Conservation (phyloP, 1,284 basidiomycete species). For the Fomitopsis pinicola region DNA sequence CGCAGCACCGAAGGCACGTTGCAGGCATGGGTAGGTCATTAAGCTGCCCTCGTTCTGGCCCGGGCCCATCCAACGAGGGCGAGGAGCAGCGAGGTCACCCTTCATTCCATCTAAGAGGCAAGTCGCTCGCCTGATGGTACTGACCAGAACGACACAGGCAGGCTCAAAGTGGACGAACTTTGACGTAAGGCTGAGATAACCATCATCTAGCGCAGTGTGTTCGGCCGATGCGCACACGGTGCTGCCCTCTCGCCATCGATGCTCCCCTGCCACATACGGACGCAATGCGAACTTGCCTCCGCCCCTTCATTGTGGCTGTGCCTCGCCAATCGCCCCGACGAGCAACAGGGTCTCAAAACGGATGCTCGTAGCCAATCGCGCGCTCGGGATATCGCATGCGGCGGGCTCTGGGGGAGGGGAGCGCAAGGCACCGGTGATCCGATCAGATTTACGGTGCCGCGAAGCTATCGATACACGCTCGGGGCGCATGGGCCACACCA, state of each 20-base stretch:
- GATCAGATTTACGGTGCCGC: slow-evolving; percentile 1
- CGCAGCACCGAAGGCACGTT: not conserved
- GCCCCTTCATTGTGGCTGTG: not conserved
- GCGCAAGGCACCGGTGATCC: not conserved
- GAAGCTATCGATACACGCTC: not conserved
- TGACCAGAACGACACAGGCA: not conserved
- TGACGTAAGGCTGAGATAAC: slow-evolving; percentile 1
- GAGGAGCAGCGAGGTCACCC: not conserved
- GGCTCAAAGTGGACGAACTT: not conserved
- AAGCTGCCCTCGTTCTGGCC: not conserved
- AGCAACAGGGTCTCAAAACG: not conserved
- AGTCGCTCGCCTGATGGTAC: not conserved
- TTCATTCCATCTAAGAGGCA: not conserved
- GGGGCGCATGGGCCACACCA: not conserved
- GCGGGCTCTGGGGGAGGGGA: not conserved
- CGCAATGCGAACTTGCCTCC: not conserved
- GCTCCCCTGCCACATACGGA: not conserved
- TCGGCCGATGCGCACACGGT: not conserved
- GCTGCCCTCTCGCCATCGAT: not conserved
- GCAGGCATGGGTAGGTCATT: not conserved
- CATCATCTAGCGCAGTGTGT: not conserved
- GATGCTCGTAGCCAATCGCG: not conserved
- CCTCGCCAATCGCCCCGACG: too few species aligned
- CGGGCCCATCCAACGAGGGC: not conserved
- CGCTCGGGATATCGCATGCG: not conserved